Evolutionary conservation across 495 filamentous ascomycete species (phyloP).

Genomic region (Penicillium cataractarum): DNA sequence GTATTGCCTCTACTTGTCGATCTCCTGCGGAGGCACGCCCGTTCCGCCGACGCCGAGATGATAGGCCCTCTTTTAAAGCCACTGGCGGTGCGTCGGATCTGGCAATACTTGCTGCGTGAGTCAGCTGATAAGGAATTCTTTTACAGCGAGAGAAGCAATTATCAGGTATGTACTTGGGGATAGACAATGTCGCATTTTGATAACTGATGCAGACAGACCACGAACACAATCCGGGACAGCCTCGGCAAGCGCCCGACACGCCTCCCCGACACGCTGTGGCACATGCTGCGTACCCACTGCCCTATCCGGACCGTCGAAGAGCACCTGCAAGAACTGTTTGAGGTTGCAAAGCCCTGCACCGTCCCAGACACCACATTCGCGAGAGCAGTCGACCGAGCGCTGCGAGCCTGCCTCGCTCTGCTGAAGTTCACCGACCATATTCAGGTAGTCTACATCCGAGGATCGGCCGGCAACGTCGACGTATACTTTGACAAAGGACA

Average conservation of each 20-base stretch:
- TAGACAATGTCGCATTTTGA: background rate
- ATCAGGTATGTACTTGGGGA: background rate
- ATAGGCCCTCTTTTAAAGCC: conserved; percentile 2
- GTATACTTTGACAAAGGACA: conserved; percentile 2
- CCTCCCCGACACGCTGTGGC: background rate
- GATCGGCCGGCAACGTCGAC: background rate
- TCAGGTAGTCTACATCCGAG: conserved; percentile 5
- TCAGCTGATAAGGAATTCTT: background rate
- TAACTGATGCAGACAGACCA: background rate
- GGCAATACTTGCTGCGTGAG: background rate
- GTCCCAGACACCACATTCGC: background rate
- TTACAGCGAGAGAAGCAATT: background rate
- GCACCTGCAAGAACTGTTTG: background rate
- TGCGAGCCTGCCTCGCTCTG: conserved; percentile 3
- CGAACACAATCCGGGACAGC: background rate
- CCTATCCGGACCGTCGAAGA: conserved; percentile 4
- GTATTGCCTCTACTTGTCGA: background rate
- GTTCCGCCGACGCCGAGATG: background rate
- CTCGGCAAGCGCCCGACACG: background rate
- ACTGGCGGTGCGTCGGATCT: background rate
- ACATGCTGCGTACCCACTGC: conserved; percentile 3
- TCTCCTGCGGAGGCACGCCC: background rate
- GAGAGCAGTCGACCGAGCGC: conserved; percentile 1
- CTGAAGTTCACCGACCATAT: conserved; percentile 5
- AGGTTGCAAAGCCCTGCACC: background rate